Conservation (phyloP, 352 stramenopile species). For the Phytophthora colocasiae region DNA sequence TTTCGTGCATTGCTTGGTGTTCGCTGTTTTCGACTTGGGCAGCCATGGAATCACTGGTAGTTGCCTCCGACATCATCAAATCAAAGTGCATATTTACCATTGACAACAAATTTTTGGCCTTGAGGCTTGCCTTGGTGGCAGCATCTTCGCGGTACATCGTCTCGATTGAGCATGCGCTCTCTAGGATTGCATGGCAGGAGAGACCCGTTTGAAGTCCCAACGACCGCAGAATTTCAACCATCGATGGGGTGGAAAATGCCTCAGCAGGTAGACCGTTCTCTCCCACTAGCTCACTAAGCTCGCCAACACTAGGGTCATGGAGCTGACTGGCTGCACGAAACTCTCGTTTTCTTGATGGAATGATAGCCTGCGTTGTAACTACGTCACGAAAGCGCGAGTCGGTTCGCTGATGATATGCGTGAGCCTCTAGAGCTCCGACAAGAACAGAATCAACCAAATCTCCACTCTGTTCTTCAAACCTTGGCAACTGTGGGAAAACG, state of each 20-base stretch:
- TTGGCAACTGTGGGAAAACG: constrained; percentile 60
- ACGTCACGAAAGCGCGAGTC: constrained; percentile 57
- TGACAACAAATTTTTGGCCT: constrained; percentile 62
- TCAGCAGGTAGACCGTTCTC: constrained; percentile 66
- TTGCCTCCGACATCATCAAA: constrained; percentile 44
- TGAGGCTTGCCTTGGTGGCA: constrained; percentile 38
- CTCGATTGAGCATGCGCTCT: constrained; percentile 74
- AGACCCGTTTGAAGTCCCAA: constrained; percentile 65
- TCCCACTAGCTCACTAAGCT: constrained; percentile 71
- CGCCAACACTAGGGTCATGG: constrained; percentile 73
- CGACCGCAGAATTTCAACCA: constrained; percentile 61
- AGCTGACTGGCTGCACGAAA: constrained; percentile 64
- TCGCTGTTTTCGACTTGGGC: constrained; percentile 17
- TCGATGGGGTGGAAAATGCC: constrained; percentile 51
- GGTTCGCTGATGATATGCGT: constrained; percentile 63
- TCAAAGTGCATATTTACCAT: constrained; percentile 86
- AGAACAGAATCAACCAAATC: constrained; percentile 63
- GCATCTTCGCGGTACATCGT: constrained; percentile 40
- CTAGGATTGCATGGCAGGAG: constrained; percentile 75
- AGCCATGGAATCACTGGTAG: constrained; percentile 11
- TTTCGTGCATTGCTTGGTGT: constrained; percentile 27
- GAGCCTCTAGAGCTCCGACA: constrained; percentile 47
- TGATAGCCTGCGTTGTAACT: constrained; percentile 46
- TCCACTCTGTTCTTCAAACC: constrained; percentile 39
- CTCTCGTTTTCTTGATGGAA: constrained; percentile 64